Conservation (phyloP, 2,329 filamentous ascomycete species). For the Chaetomium sp. region DNA sequence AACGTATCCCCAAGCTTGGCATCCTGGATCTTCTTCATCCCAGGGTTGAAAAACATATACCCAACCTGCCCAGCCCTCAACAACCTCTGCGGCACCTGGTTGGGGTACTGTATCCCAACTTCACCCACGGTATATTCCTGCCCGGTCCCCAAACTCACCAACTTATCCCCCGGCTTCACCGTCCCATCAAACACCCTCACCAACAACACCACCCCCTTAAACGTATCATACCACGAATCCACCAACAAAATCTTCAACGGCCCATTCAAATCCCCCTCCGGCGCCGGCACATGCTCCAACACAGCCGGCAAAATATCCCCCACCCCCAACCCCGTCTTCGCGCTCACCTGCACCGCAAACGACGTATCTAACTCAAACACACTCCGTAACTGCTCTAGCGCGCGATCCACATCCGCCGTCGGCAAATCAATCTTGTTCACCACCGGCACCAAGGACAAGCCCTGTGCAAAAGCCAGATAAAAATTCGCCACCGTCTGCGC, state of each 20-base stretch:
- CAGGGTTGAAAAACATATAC: constrained; percentile 95
- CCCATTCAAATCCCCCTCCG: constrained; percentile 63
- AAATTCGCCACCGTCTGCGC: constrained; percentile 99
- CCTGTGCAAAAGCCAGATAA: constrained; percentile 91
- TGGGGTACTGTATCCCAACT: constrained; percentile 92
- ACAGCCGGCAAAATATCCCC: constrained; percentile 76
- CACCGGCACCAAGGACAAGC: constrained; percentile 78
- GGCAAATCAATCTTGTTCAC: constrained; percentile 96
- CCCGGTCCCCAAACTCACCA: constrained; percentile 84
- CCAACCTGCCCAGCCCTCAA: constrained; percentile 90
- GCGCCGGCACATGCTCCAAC: constrained; percentile 76
- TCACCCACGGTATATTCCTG: constrained; percentile 90
- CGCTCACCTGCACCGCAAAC: constrained; percentile 62
- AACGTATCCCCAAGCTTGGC: constrained; percentile 95
- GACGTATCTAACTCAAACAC: constrained; percentile 73
- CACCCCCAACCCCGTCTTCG: constrained; percentile 90
- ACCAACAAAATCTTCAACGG: constrained; percentile 82
- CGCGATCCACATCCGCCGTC: constrained; percentile 78
- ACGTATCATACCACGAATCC: constrained; percentile 97
- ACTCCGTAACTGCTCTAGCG: constrained; percentile 76
- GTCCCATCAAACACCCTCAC: constrained; percentile 87
- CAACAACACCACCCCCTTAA: constrained; percentile 85
- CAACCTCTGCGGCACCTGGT: constrained; percentile 71
- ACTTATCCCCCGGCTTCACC: constrained; percentile 72
- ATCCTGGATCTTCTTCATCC: constrained; percentile 95